Evolutionary conservation across 169 alveolate genomes (phyloP).

Genomic region (Plasmodium sp.): DNA sequence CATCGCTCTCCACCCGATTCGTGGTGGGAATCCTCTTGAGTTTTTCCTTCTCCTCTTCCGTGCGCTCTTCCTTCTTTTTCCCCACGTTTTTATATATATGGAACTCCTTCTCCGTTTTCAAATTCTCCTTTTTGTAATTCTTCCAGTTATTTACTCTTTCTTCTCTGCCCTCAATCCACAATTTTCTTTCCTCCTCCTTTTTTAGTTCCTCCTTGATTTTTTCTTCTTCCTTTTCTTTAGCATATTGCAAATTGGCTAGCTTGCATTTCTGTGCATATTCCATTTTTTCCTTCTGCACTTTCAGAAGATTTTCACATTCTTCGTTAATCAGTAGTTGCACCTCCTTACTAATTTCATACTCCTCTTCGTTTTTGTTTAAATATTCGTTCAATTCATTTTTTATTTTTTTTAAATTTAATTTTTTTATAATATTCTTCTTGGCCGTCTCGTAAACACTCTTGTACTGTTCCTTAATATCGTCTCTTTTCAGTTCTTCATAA

Average conservation of each 20-base stretch:
- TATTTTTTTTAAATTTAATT: constrained; percentile 77
- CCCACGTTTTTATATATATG: constrained; percentile 76
- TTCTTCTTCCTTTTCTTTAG: constrained; percentile 75
- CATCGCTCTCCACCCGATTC: neutral
- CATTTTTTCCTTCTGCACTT: constrained; percentile 82
- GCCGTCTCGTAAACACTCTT: constrained; percentile 88
- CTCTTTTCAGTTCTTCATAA: constrained; percentile 86
- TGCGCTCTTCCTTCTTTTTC: constrained; percentile 80
- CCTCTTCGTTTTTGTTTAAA: constrained; percentile 68
- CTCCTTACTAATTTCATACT: constrained; percentile 73
- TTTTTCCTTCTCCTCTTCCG: constrained; percentile 66
- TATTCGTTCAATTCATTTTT: constrained; percentile 73
- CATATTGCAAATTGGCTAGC: constrained; percentile 85
- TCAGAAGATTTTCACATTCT: constrained; percentile 85
- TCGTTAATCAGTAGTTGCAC: constrained; percentile 82
- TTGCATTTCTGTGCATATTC: constrained; percentile 89
- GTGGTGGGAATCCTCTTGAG: constrained; percentile 36
- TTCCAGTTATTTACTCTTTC: constrained; percentile 85
- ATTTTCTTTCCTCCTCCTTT: constrained; percentile 79
- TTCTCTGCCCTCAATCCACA: constrained; percentile 84
- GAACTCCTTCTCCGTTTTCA: constrained; percentile 78
- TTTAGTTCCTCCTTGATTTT: constrained; percentile 72
- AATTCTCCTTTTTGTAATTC: constrained; percentile 78
- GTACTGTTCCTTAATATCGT: constrained; percentile 84
- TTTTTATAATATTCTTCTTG: constrained; percentile 81